phyloP scores from a whole-genome alignment of 164 flowering plant species.

The Vitis riparia region DNA sequence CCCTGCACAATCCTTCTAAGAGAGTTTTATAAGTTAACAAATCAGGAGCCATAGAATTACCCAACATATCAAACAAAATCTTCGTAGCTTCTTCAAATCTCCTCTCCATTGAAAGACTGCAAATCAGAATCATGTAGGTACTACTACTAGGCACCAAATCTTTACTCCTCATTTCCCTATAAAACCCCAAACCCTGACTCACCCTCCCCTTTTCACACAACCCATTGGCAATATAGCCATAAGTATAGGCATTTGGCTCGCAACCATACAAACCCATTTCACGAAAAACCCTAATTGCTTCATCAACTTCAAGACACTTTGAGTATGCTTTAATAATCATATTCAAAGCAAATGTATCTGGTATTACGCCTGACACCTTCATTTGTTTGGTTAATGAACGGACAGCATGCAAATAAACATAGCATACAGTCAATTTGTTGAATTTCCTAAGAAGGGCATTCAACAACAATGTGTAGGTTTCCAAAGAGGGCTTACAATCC shows the following conservation, averaged over 20 bases:
- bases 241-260: slow-evolving; percentile 61
- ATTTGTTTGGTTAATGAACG: slow-evolving; percentile 71
- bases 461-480: slow-evolving; percentile 64
- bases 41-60: slow-evolving; percentile 61
- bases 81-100: slow-evolving; percentile 64
- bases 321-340: slow-evolving; percentile 85
- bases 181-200: slow-evolving; percentile 53
- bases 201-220: slow-evolving; percentile 83
- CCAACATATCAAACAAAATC: slow-evolving; percentile 64
- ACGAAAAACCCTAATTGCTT: slow-evolving; percentile 67
- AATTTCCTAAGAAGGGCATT: slow-evolving; percentile 58
- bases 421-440: slow-evolving; percentile 53
- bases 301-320: slow-evolving; percentile 68
- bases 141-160: slow-evolving; percentile 57
- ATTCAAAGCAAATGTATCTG: slow-evolving; percentile 67
- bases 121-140: slow-evolving; percentile 62
- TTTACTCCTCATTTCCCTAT: slow-evolving; percentile 71
- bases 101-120: slow-evolving; percentile 72
- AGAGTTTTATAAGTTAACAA: slow-evolving; percentile 75
- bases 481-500: slow-evolving; percentile 59
- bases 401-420: slow-evolving; percentile 68
- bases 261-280: slow-evolving; percentile 90
- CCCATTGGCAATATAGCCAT: slow-evolving; percentile 65
- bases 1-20: slow-evolving; percentile 75
- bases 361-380: slow-evolving; percentile 75